Conservation (phyloP, 352 stramenopile genomes). For the Ophiocytium majus region DNA sequence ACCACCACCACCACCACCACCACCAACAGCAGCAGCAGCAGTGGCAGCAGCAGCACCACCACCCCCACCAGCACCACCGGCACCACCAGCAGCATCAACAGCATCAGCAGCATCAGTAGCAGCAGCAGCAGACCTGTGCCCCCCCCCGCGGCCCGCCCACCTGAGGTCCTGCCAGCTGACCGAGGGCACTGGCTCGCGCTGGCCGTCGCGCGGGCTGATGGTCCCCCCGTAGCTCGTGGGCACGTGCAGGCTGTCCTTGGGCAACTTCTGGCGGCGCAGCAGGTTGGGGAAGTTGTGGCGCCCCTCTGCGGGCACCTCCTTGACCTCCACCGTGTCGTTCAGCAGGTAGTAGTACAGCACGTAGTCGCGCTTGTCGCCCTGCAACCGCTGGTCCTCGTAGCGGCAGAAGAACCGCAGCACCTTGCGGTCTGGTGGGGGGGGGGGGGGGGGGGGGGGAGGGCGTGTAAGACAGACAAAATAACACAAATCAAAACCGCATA, state of each 20-base stretch:
- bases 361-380: slow-evolving; percentile 78
- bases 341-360: slow-evolving; percentile 84
- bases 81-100: too few species aligned
- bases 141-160: too few species aligned
- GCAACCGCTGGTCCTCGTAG: slow-evolving; percentile 84
- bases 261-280: slow-evolving; percentile 70
- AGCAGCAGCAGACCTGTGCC: too few species aligned
- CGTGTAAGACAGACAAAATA: too few species aligned
- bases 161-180: slow-evolving; percentile 46
- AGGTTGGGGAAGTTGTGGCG: slow-evolving; percentile 71
- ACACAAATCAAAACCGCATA: too few species aligned
- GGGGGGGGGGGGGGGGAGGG: slow-evolving; percentile 23
- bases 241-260: slow-evolving; percentile 27
- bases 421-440: slow-evolving; percentile 64
- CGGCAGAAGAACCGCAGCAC: slow-evolving; percentile 83
- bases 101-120: too few species aligned
- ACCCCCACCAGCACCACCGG: too few species aligned
- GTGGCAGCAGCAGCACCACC: too few species aligned
- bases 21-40: too few species aligned
- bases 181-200: slow-evolving; percentile 41
- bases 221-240: slow-evolving; percentile 52
- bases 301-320: slow-evolving; percentile 67
- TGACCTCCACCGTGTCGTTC: slow-evolving; percentile 84
- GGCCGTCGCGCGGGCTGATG: slow-evolving; percentile 34
- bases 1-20: too few species aligned